Base-by-base conservation (phyloP, 2,329 filamentous ascomycete species). In the Nannizziopsis arthrosporioides region DNA sequence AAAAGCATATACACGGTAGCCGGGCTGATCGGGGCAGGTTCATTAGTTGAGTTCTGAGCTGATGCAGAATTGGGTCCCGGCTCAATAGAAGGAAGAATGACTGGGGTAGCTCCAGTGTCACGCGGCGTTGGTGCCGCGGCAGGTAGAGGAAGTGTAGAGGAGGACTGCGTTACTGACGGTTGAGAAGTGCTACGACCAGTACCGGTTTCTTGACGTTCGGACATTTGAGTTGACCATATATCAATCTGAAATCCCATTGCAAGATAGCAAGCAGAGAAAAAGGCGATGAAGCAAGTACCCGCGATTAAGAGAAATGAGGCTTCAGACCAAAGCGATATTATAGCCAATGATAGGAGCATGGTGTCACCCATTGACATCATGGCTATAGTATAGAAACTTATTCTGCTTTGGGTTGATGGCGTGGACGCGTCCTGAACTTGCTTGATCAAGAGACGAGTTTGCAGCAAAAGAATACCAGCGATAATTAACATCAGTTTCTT, bases 201-300 rank as follows among this genome's bases (percentile, higher is more conserved):
- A 2, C 54, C 43, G 10, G 55, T 55, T 37, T 67, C 64, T 39
- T 63, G 61, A 51, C 66, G 57, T 53, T 69, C 66, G 11, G 66
- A 66, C 10, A 63, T 74, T 57, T 82, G 79, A 1, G 80, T 75
- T 15, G 73, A 71, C 78, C 78, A 82, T n/a, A 82, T 78, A 46
- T 81, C 78, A 67, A 80, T 76, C 57, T 82, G 67, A 54, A 82
- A 82, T 45, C 77, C 74, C 67, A 82, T 78, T 30, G 78, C 77
- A 48, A 81, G 76, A 58, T 77, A 77, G 49, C 75, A 74, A 18
- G 80, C 75, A 12, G 75, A 76, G 42, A 80, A 70, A 53, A 81
- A 74, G 1, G 76, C 71, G 14, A 82, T 60, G 57, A 81, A 82
- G 2, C 74, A 74, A 19, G 73, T 71, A 1, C 71, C 71, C 12